Evolutionary conservation across 1,284 basidiomycete genomes (phyloP).

Genomic region (Pulveroboletus sp.): DNA sequence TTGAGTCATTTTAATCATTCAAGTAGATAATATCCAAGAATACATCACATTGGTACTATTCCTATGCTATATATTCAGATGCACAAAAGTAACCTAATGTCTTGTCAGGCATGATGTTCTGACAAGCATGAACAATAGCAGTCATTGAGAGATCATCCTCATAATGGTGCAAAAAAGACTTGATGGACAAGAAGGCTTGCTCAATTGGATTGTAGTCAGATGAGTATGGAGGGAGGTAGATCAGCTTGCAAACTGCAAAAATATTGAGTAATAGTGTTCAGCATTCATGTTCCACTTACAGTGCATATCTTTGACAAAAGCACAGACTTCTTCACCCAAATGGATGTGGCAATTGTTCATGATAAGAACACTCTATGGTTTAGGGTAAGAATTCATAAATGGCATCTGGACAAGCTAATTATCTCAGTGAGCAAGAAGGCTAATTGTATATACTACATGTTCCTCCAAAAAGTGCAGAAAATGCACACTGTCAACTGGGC

Average conservation of each 20-base stretch:
- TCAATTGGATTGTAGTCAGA: neutral
- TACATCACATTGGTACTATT: no score
- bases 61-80: neutral
- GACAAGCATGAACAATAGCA: neutral
- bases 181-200: neutral
- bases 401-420: no score
- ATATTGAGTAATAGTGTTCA: no score
- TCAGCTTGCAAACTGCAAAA: neutral
- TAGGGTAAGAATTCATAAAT: no score
- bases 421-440: no score
- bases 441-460: no score
- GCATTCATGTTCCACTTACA: no score
- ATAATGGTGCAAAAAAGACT: neutral
- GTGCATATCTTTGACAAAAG: conserved; percentile 22
- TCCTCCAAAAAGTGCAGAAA: no score
- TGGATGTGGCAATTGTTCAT: conserved; percentile 17
- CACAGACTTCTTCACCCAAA: conserved; percentile 18
- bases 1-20: no score
- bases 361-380: no score
- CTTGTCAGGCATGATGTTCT: neutral
- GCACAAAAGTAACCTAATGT: neutral
- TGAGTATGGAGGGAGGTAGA: neutral
- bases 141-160: neutral
- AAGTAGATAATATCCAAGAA: no score
- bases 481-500: no score